Evolutionary conservation across 2,329 filamentous ascomycete species (phyloP), one percentile per base, ranked within the genome.

Genomic region (Plenodomus tracheiphilus): DNA sequence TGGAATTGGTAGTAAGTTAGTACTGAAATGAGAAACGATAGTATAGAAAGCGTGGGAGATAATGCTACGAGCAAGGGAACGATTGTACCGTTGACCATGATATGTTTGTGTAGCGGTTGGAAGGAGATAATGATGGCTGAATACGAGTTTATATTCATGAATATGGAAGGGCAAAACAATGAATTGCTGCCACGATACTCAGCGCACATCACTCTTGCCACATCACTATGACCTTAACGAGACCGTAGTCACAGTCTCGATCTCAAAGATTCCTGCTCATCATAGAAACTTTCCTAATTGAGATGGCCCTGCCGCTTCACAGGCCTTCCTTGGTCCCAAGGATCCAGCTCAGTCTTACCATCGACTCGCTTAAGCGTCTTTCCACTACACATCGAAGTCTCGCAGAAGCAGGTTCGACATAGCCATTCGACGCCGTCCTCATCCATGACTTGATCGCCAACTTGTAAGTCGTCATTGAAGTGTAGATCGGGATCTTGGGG

Each of bases 371-470:
- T 48, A 15, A 49, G 17, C 10, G 30, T 34, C 34, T 32, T 46
- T 4, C 19, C 34, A 19, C 2, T n/a, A n/a, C 40, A 45, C 11
- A 11, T 28, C 37, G 8, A 25, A 20, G 37, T 20, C 30, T 16
- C 28, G 20, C 37, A 48, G 15, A 43, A 41, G 19, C 40, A 48
- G 8, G 18, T 3, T 42, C 44, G 39, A 34, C 41, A 38, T 2
- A 40, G 17, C 35, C 36, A 48, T 19, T 41, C 36, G n/a, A 17
- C 16, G 8, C 32, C 28, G 17, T 25, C n/a, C 17, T 16, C 11
- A 19, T 51, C 22, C 11, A 34, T 35, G 7, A 41, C 25, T 16
- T 41, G 18, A 4, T 47, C 44, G 21, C 47, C 30, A 16, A 42
- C 39, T 3, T 35, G 16, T n/a, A 39, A 20, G 32, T 15, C 17